Base-by-base conservation (phyloP, 345 rosid species). In the Acer yangbiense region DNA sequence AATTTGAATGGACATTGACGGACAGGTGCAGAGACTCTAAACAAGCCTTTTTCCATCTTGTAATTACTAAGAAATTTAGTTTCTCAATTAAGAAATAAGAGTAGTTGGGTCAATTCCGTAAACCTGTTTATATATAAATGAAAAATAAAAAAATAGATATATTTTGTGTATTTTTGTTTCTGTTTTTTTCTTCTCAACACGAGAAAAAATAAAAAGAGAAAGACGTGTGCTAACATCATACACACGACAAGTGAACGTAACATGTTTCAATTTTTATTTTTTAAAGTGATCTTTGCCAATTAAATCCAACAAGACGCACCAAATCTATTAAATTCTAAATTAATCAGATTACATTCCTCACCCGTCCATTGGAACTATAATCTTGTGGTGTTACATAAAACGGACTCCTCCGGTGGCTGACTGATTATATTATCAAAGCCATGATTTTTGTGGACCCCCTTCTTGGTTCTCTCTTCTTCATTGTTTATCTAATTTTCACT, bases 321-420 rank as follows among this genome's bases (percentile, higher is more conserved):
- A 29, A 64, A 64, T 64, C 68, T 23, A 2, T 29, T 27, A 64
- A 64, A 60, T 44, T 69, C 35, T 46, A 69, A 69, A 48, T 69
- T 46, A 70, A 23, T 70, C 0, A 5, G 48, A 20, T 16, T 16
- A 70, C 43, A 52, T 27, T 18, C 62, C 41, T 41, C 68, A 64
- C 68, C 6, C 1, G 13, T n/a, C 13, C 13, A 60, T 66, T 39
- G 48, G 12, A 39, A 65, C 8, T 16, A 7, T 35, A 18, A 43
- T 43, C 46, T 8, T 7, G 46, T 43, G 46, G n/a, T 7, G 0
- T 2, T 65, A 29, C 48, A 35, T 35, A 32, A 65, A 60, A 43
- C 16, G 71, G 71, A 43, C 71, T 11, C 3, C 41, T n/a, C 68
- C 9, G 18, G 6, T 2, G 1, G 43, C 39, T 35, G 39, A 35